Conservation (phyloP, 352 stramenopile genomes). For the Plasmopara viticola region DNA sequence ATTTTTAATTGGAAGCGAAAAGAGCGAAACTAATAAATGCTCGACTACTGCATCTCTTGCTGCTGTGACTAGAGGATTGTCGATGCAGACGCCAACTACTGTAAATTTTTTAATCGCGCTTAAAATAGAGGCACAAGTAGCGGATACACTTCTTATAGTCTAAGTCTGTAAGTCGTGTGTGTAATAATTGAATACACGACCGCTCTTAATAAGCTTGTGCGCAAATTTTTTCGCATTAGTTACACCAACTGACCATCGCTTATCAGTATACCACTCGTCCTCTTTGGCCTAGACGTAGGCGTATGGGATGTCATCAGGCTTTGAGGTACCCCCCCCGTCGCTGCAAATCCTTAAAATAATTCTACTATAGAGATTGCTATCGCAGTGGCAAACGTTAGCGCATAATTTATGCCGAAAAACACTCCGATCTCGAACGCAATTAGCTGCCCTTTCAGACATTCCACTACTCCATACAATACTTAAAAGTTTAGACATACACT, state of each 20-base stretch:
- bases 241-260: background rate
- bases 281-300: background rate
- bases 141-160: too few species aligned
- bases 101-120: too few species aligned
- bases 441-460: background rate
- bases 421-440: background rate
- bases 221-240: background rate
- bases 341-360: background rate
- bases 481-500: background rate
- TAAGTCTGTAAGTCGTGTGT: too few species aligned
- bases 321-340: background rate
- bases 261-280: background rate
- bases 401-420: background rate
- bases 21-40: too few species aligned
- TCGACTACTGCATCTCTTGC: too few species aligned
- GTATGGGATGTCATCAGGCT: background rate
- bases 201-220: background rate
- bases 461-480: background rate
- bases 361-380: background rate
- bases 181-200: too few species aligned
- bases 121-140: too few species aligned
- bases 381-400: background rate
- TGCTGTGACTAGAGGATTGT: too few species aligned
- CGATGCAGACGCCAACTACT: too few species aligned
- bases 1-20: too few species aligned